phyloP scores from a whole-genome alignment of 306 rosid species.

The Neltuma alba region DNA sequence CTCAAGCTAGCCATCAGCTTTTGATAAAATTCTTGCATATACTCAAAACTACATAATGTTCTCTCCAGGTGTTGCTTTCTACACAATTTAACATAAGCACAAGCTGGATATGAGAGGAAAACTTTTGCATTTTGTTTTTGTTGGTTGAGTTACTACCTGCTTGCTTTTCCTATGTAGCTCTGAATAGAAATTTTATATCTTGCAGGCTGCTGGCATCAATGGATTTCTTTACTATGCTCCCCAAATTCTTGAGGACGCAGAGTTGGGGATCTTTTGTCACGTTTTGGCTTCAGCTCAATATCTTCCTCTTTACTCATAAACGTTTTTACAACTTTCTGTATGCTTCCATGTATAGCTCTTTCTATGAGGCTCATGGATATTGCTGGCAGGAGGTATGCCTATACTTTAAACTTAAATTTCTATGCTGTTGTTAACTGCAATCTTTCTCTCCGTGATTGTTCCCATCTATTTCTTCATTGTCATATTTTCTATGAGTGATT shows the following conservation, averaged over 20 bases:
- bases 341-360: conserved; percentile 79
- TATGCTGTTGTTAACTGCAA: background rate
- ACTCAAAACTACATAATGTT: conserved; percentile 21
- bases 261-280: conserved; percentile 56
- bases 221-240: conserved; percentile 76
- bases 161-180: conserved; percentile 23
- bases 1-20: conserved; percentile 3
- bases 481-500: conserved; percentile 2
- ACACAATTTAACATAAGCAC: conserved; percentile 5
- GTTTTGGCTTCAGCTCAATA: conserved; percentile 51
- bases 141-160: background rate
- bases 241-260: conserved; percentile 69
- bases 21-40: background rate
- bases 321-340: conserved; percentile 57
- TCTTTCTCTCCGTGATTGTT: conserved; percentile 5
- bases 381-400: conserved; percentile 71
- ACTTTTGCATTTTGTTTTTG: background rate
- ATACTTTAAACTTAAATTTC: conserved; percentile 25
- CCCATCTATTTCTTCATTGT: background rate
- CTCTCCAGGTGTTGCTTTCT: conserved; percentile 15
- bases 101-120: conserved; percentile 18
- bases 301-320: conserved; percentile 65
- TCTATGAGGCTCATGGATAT: conserved; percentile 72
- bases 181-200: conserved; percentile 6
- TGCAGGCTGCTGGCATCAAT: conserved; percentile 73